Conservation (phyloP, 768 basidiomycete species). For the Lactifluus piperatus region DNA sequence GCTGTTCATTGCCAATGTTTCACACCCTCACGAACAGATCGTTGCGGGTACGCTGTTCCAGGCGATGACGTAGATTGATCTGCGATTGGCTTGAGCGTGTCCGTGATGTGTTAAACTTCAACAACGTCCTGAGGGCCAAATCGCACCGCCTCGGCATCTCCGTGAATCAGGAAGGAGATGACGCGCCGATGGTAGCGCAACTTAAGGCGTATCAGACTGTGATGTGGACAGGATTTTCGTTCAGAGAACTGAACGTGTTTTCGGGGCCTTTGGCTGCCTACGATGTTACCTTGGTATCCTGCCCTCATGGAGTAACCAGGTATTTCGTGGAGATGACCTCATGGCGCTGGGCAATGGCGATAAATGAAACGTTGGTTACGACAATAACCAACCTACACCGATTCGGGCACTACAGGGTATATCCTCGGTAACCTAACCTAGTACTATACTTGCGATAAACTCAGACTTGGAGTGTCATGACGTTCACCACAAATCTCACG, state of each 20-base stretch:
- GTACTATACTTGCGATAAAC: too few species aligned
- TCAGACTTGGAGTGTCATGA: too few species aligned
- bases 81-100: constrained; percentile 59
- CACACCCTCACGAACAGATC: constrained; percentile 62
- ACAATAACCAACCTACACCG: too few species aligned
- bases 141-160: constrained; percentile 28
- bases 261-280: background rate
- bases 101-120: constrained; percentile 70
- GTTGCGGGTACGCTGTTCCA: constrained; percentile 70
- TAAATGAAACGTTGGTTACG: too few species aligned
- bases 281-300: background rate
- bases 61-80: constrained; percentile 70
- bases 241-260: constrained; percentile 47
- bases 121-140: constrained; percentile 36
- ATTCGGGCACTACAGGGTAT: too few species aligned
- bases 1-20: constrained; percentile 62
- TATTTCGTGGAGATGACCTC: too few species aligned
- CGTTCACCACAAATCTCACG: too few species aligned
- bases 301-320: too few species aligned
- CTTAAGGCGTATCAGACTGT: constrained; percentile 51
- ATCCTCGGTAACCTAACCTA: too few species aligned
- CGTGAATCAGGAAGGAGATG: constrained; percentile 24
- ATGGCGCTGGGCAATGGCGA: too few species aligned
- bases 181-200: constrained; percentile 30
- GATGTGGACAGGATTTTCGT: constrained; percentile 56